Base-by-base conservation (phyloP, 139 green algal genomes). In the Astrephomene gubernaculifera region DNA sequence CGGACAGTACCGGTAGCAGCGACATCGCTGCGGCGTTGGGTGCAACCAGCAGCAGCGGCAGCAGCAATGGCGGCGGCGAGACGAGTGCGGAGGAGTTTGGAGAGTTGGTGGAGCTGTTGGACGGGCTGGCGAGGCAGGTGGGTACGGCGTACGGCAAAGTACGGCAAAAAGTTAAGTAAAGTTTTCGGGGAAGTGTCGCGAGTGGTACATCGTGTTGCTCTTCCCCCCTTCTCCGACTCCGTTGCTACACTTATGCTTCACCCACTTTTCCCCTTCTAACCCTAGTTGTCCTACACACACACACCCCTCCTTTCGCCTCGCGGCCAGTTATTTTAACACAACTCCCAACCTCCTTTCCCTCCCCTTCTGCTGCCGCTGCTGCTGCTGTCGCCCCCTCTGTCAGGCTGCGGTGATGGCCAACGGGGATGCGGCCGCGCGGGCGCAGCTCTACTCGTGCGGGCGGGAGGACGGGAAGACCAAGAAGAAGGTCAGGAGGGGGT, bases 361-460 rank as follows among this genome's bases (percentile, higher is more conserved):
- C 10, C 6, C 63, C 25, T 2, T 70, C 25, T 21, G 25, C 63
- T 70, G 5, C 63, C n/a, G 3, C 25, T 35, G 3, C 27, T 70
- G 33, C 33, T 57, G 12, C 12, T 7, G 31, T 2, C 21, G 1
- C 7, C 27, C 39, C 69, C 39, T 38, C 2, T 22, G 9, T 27
- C 38, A 76, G 69, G 69, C 69, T 1, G 33, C 41, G 24, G 39
- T 57, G 25, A 7, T 45, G 38, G 69, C 41, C 35, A 39, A 31
- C 10, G 69, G 41, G 27, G 69, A 57, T 12, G 35, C 67, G 17
- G 35, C 33, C 33, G 17, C 39, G 22, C 27, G 4, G 27, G 19
- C 69, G 2, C 33, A 57, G 41, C 38, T 76, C 27, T 60, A 57
- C 41, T 76, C 69, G 22, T 76, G 69, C 69, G 69, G 69, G 39